These are phyloP conservation scores for Puccinia hordei DNA, from an alignment of 1,284 basidiomycete species.

Conservation along the genomic window DNA sequence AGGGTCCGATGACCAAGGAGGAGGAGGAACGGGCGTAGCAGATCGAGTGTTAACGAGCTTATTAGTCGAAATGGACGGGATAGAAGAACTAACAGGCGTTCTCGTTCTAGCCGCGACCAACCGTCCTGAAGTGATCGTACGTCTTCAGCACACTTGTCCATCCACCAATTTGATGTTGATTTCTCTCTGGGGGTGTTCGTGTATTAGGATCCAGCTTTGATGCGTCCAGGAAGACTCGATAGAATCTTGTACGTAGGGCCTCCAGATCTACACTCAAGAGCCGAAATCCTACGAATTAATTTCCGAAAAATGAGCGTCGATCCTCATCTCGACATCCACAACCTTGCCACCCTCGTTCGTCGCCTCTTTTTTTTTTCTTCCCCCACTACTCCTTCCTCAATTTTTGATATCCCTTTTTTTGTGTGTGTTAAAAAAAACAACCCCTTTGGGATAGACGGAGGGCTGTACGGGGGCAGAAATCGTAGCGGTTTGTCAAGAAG, in stretches of 20 bases:
- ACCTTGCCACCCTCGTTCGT: slow-evolving; percentile 69
- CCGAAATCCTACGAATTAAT: slow-evolving; percentile 80
- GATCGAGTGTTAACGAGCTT: slow-evolving; percentile 90
- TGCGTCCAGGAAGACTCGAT: slow-evolving; percentile 94
- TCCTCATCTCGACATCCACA: slow-evolving; percentile 68
- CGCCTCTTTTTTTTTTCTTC: slow-evolving; percentile 28
- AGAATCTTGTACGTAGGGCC: slow-evolving; percentile 92
- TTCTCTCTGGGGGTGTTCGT: not conserved
- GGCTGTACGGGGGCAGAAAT: slow-evolving; percentile 98
- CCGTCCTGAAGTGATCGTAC: slow-evolving; percentile 83
- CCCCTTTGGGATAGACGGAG: slow-evolving; percentile 70
- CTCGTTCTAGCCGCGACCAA: slow-evolving; percentile 96
- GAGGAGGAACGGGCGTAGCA: slow-evolving; percentile 67
- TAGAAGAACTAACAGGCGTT: slow-evolving; percentile 87
- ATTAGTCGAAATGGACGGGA: slow-evolving; percentile 97
- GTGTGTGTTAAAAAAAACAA: no score
- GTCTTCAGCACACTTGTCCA: not conserved
- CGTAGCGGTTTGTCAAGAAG: slow-evolving; percentile 89
- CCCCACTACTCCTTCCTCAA: not conserved
- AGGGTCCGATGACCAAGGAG: slow-evolving; percentile 61
- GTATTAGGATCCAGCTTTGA: slow-evolving; percentile 81
- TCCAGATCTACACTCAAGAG: slow-evolving; percentile 75
- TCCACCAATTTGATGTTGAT: not conserved
- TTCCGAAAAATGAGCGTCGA: slow-evolving; percentile 78
- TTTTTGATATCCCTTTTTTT: not conserved